Evolutionary conservation across 148 eudicot species (phyloP), one percentile per base, ranked within the genome.

Genomic region (Chenopodium suecicum): DNA sequence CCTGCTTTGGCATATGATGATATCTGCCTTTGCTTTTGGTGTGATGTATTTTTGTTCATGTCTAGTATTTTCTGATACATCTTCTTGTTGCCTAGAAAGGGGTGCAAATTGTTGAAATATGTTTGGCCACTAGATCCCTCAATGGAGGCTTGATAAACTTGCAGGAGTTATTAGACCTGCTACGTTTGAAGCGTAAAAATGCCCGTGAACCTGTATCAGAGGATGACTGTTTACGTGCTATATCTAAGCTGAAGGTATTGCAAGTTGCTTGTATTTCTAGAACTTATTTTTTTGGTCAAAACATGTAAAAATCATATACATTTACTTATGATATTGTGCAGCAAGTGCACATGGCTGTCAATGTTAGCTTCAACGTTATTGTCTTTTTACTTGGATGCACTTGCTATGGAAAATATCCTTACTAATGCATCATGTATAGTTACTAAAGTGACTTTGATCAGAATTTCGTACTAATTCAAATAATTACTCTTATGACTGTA

Each of bases 181-280:
- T 94, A 37, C 87, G 93, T 74, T 91, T 87, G 84, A 94, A 89
- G 75, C 89, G 98, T 56, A 94, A 96, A 84, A 88, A 85, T 85
- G 91, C 91, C 82, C 98, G 98, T 54, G 99, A 96, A 82, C 90
- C 95, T 76, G 89, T 92, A n/a, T 87, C 98, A 47, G 95, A 96
- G 84, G 99, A 96, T 88, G 99, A 96, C 77, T 94, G 98, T 84
- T 88, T 94, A 83, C 98, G 99, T 84, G 99, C 99, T 63, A 96
- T 96, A 77, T 90, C 98, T 85, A 96, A 96, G 85, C 94, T 96
- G 79, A 96, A 96, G 97, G 99, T 95, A 90, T 70, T 31, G 81
- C 37, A 7, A 72, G 70, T 65, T 73, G 10, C 81, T 17, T 32
- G 13, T 66, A n/a, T 58, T 2, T 56, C 75, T 69, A 70, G 4